phyloP scores from a whole-genome alignment of 2,329 filamentous ascomycete genomes.

The Colletotrichum sp. region DNA sequence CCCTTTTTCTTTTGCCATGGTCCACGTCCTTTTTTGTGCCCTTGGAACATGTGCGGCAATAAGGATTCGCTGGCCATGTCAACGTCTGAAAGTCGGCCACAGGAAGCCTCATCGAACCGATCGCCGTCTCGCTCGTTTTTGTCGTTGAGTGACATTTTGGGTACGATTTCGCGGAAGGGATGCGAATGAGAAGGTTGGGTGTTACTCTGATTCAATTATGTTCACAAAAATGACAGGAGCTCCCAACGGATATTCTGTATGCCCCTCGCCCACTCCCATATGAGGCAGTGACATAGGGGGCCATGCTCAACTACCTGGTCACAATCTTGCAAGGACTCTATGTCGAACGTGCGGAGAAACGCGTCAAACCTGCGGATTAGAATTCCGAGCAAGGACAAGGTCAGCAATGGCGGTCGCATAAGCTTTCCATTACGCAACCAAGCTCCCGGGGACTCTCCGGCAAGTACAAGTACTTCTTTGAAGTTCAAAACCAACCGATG shows the following conservation, averaged over 20 bases:
- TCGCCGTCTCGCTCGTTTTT: neutral
- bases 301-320: neutral
- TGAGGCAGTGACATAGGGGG: neutral
- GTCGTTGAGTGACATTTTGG: neutral
- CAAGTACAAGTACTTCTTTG: neutral
- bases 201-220: neutral
- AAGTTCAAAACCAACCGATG: neutral
- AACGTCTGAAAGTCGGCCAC: neutral
- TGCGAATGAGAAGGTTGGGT: neutral
- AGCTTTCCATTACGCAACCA: neutral
- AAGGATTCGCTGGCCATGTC: neutral
- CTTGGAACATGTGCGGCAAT: neutral
- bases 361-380: neutral
- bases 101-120: neutral
- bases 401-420: neutral
- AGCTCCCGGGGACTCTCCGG: neutral
- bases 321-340: neutral
- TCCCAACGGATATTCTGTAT: neutral
- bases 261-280: neutral
- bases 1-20: neutral
- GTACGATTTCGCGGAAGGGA: neutral
- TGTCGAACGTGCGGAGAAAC: neutral
- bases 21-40: neutral
- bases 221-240: neutral
- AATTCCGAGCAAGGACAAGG: neutral